Base-by-base conservation (phyloP, 1,284 basidiomycete species). In the Filobasidium uniguttulatum region DNA sequence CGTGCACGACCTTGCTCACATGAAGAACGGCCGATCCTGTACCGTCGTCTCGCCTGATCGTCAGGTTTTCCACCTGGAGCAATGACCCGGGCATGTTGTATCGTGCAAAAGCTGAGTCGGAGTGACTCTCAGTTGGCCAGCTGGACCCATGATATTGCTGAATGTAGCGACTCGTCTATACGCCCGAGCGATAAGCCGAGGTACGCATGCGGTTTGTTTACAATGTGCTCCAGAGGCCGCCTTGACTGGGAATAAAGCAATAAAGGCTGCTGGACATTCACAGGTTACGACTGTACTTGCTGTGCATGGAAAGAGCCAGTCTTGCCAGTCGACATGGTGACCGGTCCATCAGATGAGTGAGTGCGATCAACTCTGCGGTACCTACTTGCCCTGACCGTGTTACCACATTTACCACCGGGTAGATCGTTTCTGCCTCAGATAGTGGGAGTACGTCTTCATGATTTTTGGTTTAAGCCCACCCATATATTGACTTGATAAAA, bases 371-470 rank as follows among this genome's bases (percentile, higher is more conserved):
- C 1, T 5, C 34, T 7, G 3, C 9, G 14, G 33, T 33, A 30
- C 6, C 9, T 2, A 20, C 30, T 26, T 35, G 40, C 12, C 10
- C n/a, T 12, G 3, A 5, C 19, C n/a, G 23, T 28, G 17, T 17
- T 10, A 23, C 25, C 28, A 6, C 15, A 14, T 33, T 7, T 23
- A 19, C 26, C 14, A 8, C 33, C 22, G 23, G 12, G 15, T 20
- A 40, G 25, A 49, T 68, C 68, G 2, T 69, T 68, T 59, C 57
- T 70, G 2, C 68, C 68, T 3, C 62, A 67, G 31, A 66, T 70
- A 17, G 60, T 70, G 29, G 68, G 68, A 35, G 65, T 66, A 53
- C 56, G 64, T 60, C 22, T 7, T 7, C 23, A 25, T n/a, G 8
- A 25, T 15, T 19, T 44, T 33, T 33, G 19, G 14, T 23, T 37